Evolutionary conservation across 805 yeast species (phyloP).

Genomic region (Teunomyces tritomae): DNA sequence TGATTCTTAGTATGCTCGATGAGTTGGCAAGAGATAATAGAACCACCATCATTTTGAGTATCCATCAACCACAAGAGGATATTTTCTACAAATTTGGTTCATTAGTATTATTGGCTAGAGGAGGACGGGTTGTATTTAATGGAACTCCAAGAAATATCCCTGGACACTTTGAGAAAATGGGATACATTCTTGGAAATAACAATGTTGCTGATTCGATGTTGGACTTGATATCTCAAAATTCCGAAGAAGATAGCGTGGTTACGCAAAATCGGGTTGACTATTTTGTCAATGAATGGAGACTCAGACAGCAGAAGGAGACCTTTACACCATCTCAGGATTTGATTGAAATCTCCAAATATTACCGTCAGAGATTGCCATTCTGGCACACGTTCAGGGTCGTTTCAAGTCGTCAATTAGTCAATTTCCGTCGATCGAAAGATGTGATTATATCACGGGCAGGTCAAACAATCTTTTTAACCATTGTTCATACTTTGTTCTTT

Average conservation of each 20-base stretch:
- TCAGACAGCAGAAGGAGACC: neutral
- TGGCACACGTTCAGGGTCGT: conserved; percentile 13
- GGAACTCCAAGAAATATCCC: conserved; percentile 13
- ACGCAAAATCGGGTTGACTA: conserved; percentile 20
- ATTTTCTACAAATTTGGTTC: conserved; percentile 19
- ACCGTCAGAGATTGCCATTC: conserved; percentile 4
- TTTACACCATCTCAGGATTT: neutral
- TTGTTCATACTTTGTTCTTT: conserved; percentile 22
- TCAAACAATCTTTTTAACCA: conserved; percentile 16
- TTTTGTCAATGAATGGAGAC: conserved; percentile 29
- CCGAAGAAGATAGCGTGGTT: conserved; percentile 23
- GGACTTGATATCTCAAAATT: conserved; percentile 45
- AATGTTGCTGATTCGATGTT: conserved; percentile 21
- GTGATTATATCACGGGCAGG: conserved; percentile 18
- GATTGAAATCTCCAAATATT: neutral
- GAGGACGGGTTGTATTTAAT: conserved; percentile 22
- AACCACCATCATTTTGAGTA: conserved; percentile 22
- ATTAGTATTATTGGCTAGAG: conserved; percentile 21
- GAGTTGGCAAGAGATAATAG: conserved; percentile 16
- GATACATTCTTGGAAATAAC: conserved; percentile 12
- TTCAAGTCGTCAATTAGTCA: conserved; percentile 15
- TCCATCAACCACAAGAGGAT: conserved; percentile 26
- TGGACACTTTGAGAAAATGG: conserved; percentile 11
- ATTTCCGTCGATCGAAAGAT: conserved; percentile 18
- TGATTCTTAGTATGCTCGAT: conserved; percentile 17